Conservation (phyloP, 2,329 filamentous ascomycete species). For the Blumeriella jaapii region DNA sequence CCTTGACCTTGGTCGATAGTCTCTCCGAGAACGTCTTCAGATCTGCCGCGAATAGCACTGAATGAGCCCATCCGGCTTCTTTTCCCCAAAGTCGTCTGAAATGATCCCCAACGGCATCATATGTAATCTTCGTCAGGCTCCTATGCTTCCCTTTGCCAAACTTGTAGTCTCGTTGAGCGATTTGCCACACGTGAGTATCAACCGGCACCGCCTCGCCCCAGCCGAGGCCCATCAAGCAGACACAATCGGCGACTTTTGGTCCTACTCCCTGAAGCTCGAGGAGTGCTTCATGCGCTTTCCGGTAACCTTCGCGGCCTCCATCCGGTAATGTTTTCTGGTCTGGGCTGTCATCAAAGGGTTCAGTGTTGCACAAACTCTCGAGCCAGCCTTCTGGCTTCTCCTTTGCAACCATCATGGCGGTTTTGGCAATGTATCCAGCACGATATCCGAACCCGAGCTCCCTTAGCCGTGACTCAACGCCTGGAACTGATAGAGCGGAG, state of each 20-base stretch:
- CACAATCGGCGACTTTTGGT: constrained; percentile 93
- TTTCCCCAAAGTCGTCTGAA: constrained; percentile 85
- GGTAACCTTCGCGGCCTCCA: constrained; percentile 40
- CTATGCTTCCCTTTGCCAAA: constrained; percentile 76
- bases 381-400: constrained; percentile 66
- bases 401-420: constrained; percentile 61
- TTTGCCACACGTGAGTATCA: constrained; percentile 98
- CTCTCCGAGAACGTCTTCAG: constrained; percentile 69
- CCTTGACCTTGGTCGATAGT: constrained; percentile 33
- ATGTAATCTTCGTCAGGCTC: constrained; percentile 77
- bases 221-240: constrained; percentile 89
- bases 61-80: constrained; percentile 95
- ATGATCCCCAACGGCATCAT: constrained; percentile 81
- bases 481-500: constrained; percentile 54
- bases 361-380: constrained; percentile 64
- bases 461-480: constrained; percentile 72
- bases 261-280: constrained; percentile 78
- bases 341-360: constrained; percentile 59
- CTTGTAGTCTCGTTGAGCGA: constrained; percentile 89
- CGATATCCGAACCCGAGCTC: constrained; percentile 88
- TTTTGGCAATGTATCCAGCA: constrained; percentile 83
- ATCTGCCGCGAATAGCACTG: constrained; percentile 90
- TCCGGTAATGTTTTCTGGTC: constrained; percentile 37
- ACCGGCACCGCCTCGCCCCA: constrained; percentile 95
- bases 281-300: constrained; percentile 76